Evolutionary conservation across 2,329 filamentous ascomycete genomes (phyloP).

Genomic region (Leptoxyphium fumago): DNA sequence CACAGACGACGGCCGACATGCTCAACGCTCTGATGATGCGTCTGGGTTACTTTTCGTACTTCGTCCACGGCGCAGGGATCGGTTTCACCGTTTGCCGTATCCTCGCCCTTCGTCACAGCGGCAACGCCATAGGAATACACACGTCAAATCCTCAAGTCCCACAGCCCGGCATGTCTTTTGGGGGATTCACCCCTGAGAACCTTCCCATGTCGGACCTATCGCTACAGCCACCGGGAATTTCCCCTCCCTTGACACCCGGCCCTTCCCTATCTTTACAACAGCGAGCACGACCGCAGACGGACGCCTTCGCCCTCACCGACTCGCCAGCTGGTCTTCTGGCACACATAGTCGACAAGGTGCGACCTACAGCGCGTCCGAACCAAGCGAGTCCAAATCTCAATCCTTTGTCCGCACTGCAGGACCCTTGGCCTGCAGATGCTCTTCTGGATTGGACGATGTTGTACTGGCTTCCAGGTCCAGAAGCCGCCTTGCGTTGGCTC

Average conservation of each 20-base stretch:
- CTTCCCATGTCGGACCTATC: not conserved
- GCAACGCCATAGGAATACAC: slow-evolving; percentile 45
- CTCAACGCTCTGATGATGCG: slow-evolving; percentile 46
- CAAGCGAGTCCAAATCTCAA: not conserved
- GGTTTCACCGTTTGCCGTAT: slow-evolving; percentile 28
- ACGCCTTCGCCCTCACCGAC: slow-evolving; percentile 47
- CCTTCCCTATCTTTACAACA: not conserved
- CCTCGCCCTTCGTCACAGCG: slow-evolving; percentile 33
- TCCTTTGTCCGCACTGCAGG: slow-evolving; percentile 1
- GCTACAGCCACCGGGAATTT: slow-evolving; percentile 1
- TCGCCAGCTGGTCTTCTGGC: slow-evolving; percentile 45
- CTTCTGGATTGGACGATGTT: slow-evolving; percentile 47
- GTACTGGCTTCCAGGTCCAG: slow-evolving; percentile 52
- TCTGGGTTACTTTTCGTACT: slow-evolving; percentile 44
- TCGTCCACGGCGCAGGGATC: slow-evolving; percentile 39
- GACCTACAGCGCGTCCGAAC: slow-evolving; percentile 2
- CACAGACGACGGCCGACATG: slow-evolving; percentile 39
- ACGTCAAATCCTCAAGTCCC: slow-evolving; percentile 43
- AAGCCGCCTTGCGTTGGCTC: slow-evolving; percentile 42
- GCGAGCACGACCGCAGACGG: slow-evolving; percentile 33
- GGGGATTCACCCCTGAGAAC: not conserved
- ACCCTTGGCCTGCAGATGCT: slow-evolving; percentile 29
- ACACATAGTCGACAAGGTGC: slow-evolving; percentile 29
- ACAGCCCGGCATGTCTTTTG: slow-evolving; percentile 24
- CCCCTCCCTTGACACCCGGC: slow-evolving; percentile 9